Evolutionary conservation across 495 filamentous ascomycete genomes (phyloP).

Genomic region (Penicillium cosmopolitanum): DNA sequence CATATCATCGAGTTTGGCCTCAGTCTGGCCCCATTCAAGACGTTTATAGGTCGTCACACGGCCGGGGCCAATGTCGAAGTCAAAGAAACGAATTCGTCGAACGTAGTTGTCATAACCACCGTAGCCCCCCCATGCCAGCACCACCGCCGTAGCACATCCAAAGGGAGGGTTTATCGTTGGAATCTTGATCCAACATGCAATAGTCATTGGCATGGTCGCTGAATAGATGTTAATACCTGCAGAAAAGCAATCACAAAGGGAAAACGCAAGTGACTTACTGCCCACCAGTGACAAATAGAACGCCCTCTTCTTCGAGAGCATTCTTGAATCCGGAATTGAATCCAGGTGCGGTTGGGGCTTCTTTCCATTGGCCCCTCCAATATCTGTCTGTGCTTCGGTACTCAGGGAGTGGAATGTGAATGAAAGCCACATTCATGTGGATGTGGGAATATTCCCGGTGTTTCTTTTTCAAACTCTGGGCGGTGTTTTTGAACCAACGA

Average conservation of each 20-base stretch:
- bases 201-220: constrained; percentile 97
- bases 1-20: constrained; percentile 76
- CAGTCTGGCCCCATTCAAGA: constrained; percentile 78
- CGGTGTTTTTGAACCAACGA: constrained; percentile 85
- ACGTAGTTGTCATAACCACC: constrained; percentile 86
- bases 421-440: constrained; percentile 96
- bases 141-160: constrained; percentile 99
- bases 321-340: constrained; percentile 90
- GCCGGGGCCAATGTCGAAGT: constrained; percentile 87
- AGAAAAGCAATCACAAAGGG: constrained; percentile 5
- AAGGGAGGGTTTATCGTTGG: constrained; percentile 62
- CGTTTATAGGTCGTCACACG: constrained; percentile 91
- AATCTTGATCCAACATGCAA: constrained; percentile 67
- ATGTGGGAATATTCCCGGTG: constrained; percentile 85
- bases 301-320: constrained; percentile 79
- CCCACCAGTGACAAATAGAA: constrained; percentile 86
- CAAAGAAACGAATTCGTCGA: constrained; percentile 83
- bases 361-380: constrained; percentile 68
- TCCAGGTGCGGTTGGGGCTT: constrained; percentile 79
- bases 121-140: constrained; percentile 86
- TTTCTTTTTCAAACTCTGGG: constrained; percentile 65
- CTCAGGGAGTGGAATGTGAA: constrained; percentile 95
- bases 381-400: constrained; percentile 60
- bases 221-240: constrained; percentile 5
- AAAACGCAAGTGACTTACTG: constrained; percentile 63